These are phyloP conservation scores for Rauvolfia tetraphylla DNA, from an alignment of 257 asterid species.

Conservation along the genomic window DNA sequence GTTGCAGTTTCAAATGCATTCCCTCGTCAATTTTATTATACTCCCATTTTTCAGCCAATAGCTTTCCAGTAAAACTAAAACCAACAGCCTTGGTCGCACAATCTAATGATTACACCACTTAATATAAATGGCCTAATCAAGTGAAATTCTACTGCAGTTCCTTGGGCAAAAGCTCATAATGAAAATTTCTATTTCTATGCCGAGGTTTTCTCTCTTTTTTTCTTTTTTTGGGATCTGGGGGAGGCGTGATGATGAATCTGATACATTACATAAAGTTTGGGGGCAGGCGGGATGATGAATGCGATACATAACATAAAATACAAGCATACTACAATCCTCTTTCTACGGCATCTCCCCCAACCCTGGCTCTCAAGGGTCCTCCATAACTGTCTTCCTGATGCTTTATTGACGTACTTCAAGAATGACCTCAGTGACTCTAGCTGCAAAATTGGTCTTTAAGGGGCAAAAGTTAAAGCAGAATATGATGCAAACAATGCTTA, in stretches of 20 bases:
- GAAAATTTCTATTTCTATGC: too few species aligned
- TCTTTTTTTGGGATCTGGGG: neutral
- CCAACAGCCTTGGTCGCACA: neutral
- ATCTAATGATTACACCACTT: neutral
- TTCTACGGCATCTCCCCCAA: neutral
- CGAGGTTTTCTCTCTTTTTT: neutral
- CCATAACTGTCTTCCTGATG: neutral
- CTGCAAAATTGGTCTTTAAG: neutral
- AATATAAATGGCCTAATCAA: neutral
- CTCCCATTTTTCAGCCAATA: neutral
- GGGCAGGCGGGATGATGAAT: neutral
- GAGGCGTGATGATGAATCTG: neutral
- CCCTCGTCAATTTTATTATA: neutral
- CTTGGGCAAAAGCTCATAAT: neutral
- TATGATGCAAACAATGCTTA: neutral
- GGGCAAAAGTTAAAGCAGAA: neutral
- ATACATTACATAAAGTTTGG: too few species aligned
- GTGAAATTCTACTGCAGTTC: neutral
- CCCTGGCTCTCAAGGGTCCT: neutral
- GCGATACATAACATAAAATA: neutral
- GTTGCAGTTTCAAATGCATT: neutral
- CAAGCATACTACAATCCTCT: neutral
- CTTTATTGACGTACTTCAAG: neutral
- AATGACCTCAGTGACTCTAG: neutral
- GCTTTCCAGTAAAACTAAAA: neutral